A percentile compares a stretch with the other conserved stretches of the same genome.
Evolutionary conservation across 257 asterid genomes (phyloP).

Genomic region (Voacanga thouarsii): DNA sequence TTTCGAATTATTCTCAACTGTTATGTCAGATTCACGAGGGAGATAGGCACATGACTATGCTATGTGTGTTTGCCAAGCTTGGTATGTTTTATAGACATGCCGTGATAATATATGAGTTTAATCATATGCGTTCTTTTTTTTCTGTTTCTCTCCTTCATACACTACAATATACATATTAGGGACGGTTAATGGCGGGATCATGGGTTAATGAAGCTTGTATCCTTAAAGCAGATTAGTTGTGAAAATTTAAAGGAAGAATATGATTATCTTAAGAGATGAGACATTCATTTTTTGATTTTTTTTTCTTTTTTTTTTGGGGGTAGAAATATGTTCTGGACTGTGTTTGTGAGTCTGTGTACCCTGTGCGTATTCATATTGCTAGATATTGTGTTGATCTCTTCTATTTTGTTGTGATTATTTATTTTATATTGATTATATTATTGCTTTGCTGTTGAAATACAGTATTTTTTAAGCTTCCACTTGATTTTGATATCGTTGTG

Average conservation of each 20-base stretch:
- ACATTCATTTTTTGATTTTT: too few relatives aligned
- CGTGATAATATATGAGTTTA: background rate
- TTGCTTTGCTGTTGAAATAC: background rate
- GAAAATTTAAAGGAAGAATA: too few relatives aligned
- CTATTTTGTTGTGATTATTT: background rate
- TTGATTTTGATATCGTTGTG: background rate
- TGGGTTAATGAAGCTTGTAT: too few relatives aligned
- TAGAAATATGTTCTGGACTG: too few relatives aligned
- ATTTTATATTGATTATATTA: background rate
- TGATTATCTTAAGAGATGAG: too few relatives aligned
- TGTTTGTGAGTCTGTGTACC: background rate
- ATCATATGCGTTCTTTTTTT: background rate
- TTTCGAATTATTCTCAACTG: conserved; percentile 19
- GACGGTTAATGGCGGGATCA: too few relatives aligned
- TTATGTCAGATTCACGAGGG: background rate
- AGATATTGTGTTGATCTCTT: background rate
- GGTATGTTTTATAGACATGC: background rate
- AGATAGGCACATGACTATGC: background rate
- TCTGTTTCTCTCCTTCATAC: background rate
- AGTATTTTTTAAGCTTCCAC: background rate
- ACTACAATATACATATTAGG: background rate
- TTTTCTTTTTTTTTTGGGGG: too few relatives aligned
- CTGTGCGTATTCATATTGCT: background rate
- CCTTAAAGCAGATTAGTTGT: too few relatives aligned
- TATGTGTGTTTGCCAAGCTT: background rate